phyloP scores from a whole-genome alignment of 164 flowering plant genomes.

The Magnolia sinica region DNA sequence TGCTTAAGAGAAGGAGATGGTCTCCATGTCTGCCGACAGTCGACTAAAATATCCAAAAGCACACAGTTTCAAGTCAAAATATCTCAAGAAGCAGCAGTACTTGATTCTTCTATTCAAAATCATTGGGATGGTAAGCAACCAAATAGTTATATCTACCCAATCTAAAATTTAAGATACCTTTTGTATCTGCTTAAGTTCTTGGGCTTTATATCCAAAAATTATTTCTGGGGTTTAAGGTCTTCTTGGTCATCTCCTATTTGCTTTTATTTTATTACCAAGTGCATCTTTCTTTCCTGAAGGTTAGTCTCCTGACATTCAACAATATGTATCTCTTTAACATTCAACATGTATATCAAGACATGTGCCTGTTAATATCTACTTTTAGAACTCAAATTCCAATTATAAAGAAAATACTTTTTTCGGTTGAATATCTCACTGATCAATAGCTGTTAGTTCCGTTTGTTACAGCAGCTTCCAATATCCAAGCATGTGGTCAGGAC shows the following conservation, averaged over 20 bases:
- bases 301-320: background rate
- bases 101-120: constrained; percentile 6
- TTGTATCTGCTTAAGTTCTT: background rate
- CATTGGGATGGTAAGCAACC: constrained; percentile 21
- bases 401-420: background rate
- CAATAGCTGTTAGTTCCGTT: background rate
- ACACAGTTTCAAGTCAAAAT: constrained; percentile 21
- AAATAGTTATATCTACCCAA: background rate
- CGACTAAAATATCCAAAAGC: constrained; percentile 31
- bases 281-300: background rate
- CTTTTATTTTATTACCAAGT: background rate
- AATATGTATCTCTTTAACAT: background rate
- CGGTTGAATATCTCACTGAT: constrained; percentile 1
- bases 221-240: background rate
- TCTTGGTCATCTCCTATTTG: background rate
- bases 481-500: constrained; percentile 22
- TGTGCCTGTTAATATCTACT: background rate
- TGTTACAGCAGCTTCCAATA: constrained; percentile 27
- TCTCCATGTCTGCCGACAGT: constrained; percentile 23
- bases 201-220: background rate
- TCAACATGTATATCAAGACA: background rate
- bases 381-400: background rate
- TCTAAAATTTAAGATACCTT: background rate
- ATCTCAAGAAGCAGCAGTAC: constrained; percentile 24
- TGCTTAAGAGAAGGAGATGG: constrained; percentile 23